phyloP scores from a whole-genome alignment of 331 rosid genomes.

The Malus hybrid region DNA sequence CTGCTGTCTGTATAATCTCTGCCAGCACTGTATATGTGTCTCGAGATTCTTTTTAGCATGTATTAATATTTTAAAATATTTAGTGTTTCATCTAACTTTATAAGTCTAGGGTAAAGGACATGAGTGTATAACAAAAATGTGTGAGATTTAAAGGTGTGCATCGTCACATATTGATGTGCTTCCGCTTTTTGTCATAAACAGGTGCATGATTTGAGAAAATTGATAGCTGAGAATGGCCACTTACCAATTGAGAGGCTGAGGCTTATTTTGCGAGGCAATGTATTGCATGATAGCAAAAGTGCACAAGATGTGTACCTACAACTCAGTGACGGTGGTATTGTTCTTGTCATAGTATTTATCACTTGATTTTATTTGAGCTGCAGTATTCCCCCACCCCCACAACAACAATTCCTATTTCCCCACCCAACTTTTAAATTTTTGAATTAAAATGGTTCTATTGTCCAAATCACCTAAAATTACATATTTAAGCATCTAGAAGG shows the following conservation, averaged over 20 bases:
- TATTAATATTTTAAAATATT: background rate
- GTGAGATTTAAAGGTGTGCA: background rate
- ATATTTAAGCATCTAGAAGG: too few species aligned
- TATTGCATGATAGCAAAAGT: conserved; percentile 50
- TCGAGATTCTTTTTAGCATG: background rate
- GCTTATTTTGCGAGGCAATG: conserved; percentile 69
- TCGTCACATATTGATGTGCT: background rate
- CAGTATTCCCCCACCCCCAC: too few species aligned
- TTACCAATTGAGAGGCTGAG: conserved; percentile 59
- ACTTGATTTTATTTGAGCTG: background rate
- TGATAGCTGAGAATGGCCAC: conserved; percentile 47
- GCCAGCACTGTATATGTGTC: background rate
- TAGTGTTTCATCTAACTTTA: background rate
- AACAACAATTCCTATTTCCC: too few species aligned
- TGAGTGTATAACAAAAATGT: background rate
- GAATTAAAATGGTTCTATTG: too few species aligned
- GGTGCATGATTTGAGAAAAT: conserved; percentile 72
- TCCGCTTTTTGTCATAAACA: conserved; percentile 21
- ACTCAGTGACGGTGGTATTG: conserved; percentile 69
- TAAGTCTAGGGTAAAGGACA: background rate
- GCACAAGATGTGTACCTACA: conserved; percentile 47
- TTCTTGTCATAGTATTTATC: conserved; percentile 13
- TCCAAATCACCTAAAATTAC: too few species aligned
- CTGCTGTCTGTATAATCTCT: too few species aligned
- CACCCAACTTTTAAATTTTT: too few species aligned